Percentiles rank a stretch among this genome's conserved stretches.
phyloP scores from a whole-genome alignment of 176 grass and related monocot genomes.

The Paspalum vaginatum region DNA sequence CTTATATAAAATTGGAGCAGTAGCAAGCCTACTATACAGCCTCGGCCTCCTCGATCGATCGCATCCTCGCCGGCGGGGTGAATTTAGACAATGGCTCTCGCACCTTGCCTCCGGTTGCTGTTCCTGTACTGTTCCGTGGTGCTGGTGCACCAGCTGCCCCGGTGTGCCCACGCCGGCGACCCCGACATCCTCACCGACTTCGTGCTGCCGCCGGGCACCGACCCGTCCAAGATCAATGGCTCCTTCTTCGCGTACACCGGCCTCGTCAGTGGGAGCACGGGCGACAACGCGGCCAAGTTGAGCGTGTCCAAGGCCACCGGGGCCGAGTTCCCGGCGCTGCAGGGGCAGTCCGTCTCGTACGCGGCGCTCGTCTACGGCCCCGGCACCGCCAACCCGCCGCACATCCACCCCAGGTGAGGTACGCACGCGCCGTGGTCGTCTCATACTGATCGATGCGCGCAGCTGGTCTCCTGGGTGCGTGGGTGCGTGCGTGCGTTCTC shows the following conservation, averaged over 20 bases:
- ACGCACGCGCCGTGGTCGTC: not conserved
- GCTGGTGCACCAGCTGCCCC: not conserved
- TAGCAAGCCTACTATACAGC: no score
- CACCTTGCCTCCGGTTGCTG: not conserved
- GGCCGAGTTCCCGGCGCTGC: constrained; percentile 48
- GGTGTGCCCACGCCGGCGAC: constrained; percentile 10
- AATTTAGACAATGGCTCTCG: not conserved
- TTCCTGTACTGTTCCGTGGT: not conserved
- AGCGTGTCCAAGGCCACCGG: constrained; percentile 32
- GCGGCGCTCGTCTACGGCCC: constrained; percentile 27
- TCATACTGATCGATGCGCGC: no score
- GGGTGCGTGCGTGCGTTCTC: no score
- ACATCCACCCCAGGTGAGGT: constrained; percentile 41
- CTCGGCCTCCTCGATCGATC: no score
- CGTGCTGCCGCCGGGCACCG: not conserved
- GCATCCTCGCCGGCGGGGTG: not conserved
- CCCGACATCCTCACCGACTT: constrained; percentile 50
- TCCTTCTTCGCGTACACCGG: constrained; percentile 39
- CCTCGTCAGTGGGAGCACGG: not conserved
- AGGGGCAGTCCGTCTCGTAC: constrained; percentile 52
- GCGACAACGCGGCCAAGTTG: constrained; percentile 21
- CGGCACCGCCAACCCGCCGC: constrained; percentile 49
- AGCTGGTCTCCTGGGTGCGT: no score
- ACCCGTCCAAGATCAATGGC: constrained; percentile 4
- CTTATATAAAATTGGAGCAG: no score